Conservation (phyloP, 2,329 filamentous ascomycete species). For the Thermothelomyces thermophilus region DNA sequence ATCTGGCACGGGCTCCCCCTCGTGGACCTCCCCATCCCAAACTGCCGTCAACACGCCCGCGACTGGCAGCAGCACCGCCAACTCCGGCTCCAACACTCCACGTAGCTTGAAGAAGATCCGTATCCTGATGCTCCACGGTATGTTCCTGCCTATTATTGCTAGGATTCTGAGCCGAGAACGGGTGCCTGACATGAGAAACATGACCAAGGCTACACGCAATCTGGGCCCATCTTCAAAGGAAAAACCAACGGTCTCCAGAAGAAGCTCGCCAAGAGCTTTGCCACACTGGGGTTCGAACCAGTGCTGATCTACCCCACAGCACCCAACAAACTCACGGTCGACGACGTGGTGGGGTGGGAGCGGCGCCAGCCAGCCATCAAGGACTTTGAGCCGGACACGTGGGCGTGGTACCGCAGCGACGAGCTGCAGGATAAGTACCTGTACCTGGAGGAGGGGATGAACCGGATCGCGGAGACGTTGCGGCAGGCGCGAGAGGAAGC, state of each 20-base stretch:
- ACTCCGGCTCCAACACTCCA: neutral
- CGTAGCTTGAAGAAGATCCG: conserved; percentile 44
- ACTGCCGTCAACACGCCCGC: conserved; percentile 6
- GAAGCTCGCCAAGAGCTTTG: conserved; percentile 65
- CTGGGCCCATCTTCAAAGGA: conserved; percentile 72
- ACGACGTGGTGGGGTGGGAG: conserved; percentile 64
- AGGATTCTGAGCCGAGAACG: neutral
- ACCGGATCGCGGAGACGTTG: conserved; percentile 54
- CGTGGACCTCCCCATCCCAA: neutral
- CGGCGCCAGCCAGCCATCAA: conserved; percentile 33
- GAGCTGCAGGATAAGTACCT: conserved; percentile 59
- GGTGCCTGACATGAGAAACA: neutral
- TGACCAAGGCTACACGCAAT: conserved; percentile 74
- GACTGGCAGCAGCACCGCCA: neutral
- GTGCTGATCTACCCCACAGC: conserved; percentile 63
- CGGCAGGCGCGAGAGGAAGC: neutral
- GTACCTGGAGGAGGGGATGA: conserved; percentile 63
- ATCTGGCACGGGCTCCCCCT: neutral
- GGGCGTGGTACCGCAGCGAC: conserved; percentile 75
- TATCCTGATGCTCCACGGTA: conserved; percentile 73
- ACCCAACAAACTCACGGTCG: conserved; percentile 54
- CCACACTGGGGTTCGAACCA: conserved; percentile 47
- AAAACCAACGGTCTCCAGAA: conserved; percentile 88
- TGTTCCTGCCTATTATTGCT: neutral
- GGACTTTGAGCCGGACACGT: conserved; percentile 54